A percentile compares a stretch with the other conserved stretches of the same genome.
These are phyloP conservation scores for Melastoma candidum DNA, from an alignment of 441 rosid species.

Conservation along the genomic window DNA sequence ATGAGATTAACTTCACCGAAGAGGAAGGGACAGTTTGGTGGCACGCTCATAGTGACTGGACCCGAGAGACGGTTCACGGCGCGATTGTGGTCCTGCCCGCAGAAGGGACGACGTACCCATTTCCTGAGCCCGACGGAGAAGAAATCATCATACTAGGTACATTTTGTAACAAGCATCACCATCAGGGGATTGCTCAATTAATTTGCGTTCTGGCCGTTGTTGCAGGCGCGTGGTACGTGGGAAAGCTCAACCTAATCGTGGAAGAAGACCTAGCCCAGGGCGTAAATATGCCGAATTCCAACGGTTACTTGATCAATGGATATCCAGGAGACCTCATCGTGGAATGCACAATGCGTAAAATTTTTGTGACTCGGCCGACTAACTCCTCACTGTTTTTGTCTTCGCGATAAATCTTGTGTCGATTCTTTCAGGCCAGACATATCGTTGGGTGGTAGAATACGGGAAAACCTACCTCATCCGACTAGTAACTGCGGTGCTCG, in stretches of 20 bases:
- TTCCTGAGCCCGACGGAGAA: slow-evolving; percentile 9
- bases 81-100: slow-evolving; percentile 13
- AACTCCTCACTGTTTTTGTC: background rate
- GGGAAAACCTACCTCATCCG: slow-evolving; percentile 8
- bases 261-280: too few relatives aligned
- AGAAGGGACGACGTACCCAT: slow-evolving; percentile 12
- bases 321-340: too few relatives aligned
- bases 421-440: too few relatives aligned
- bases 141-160: slow-evolving; percentile 10
- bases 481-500: background rate
- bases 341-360: too few relatives aligned
- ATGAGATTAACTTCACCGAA: slow-evolving; percentile 2
- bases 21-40: slow-evolving; percentile 19
- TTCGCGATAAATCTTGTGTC: background rate
- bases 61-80: slow-evolving; percentile 15
- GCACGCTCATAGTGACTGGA: slow-evolving; percentile 19
- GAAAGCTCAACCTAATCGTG: too few relatives aligned
- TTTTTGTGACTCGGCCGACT: too few relatives aligned
- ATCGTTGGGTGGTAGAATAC: background rate
- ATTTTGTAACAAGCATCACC: background rate
- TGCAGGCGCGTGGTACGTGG: too few relatives aligned
- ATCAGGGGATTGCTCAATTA: too few relatives aligned
- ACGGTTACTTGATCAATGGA: too few relatives aligned
- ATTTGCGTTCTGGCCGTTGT: too few relatives aligned
- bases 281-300: too few relatives aligned